A percentile compares a stretch with the other conserved stretches of the same genome.
phyloP scores from a whole-genome alignment of 371 early-diverging fungal species.

The Smittium mucronatum region DNA sequence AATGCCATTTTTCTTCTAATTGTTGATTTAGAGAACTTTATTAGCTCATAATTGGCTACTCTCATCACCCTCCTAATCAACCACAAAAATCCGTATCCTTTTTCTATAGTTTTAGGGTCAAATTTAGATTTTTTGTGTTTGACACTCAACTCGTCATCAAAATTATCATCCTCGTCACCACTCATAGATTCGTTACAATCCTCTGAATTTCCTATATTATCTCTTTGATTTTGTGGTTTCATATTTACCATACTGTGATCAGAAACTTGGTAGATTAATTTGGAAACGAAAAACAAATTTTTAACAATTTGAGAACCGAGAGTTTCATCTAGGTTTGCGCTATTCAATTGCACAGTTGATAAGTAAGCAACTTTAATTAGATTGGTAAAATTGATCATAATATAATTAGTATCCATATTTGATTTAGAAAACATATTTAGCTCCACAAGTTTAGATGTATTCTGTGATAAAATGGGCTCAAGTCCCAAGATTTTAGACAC shows the following conservation, averaged over 20 bases:
- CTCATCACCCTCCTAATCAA: neutral
- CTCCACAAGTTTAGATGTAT: neutral
- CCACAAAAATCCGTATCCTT: neutral
- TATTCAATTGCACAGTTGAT: slow-evolving; percentile 60
- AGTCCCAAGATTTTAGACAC: neutral
- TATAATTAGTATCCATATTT: slow-evolving; percentile 21
- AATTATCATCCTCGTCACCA: slow-evolving; percentile 42
- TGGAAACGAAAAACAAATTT: slow-evolving; percentile 83
- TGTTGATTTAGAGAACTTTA: slow-evolving; percentile 1
- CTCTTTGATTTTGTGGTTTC: slow-evolving; percentile 34
- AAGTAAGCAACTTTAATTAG: slow-evolving; percentile 43
- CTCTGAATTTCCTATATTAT: slow-evolving; percentile 58
- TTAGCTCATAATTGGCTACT: slow-evolving; percentile 6
- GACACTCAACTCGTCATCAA: slow-evolving; percentile 46
- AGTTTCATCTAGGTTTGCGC: slow-evolving; percentile 52
- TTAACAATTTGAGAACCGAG: slow-evolving; percentile 80
- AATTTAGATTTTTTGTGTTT: neutral
- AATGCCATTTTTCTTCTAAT: neutral
- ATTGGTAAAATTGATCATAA: slow-evolving; percentile 36
- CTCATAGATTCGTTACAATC: slow-evolving; percentile 66
- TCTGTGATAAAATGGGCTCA: neutral
- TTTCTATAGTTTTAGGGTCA: neutral
- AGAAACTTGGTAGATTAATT: slow-evolving; percentile 45
- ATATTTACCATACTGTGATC: slow-evolving; percentile 16
- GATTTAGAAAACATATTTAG: neutral